Base-by-base conservation (phyloP, 2,329 filamentous ascomycete genomes). In the Penicillium oxalicum region DNA sequence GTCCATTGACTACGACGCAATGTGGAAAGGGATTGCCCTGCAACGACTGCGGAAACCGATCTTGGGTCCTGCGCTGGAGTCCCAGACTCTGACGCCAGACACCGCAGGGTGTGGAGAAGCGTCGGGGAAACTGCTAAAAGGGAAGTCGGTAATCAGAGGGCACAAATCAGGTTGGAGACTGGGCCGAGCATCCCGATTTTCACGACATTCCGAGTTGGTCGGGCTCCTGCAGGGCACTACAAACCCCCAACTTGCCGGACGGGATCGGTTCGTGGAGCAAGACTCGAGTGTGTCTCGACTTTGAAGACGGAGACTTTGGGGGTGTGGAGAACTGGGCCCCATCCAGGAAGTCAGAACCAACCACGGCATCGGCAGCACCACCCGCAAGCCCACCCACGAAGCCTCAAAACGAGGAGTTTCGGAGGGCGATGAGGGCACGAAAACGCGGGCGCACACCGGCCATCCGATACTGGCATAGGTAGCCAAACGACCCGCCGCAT, bases 391-490 rank as follows among this genome's bases (percentile, higher is more conserved):
- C 36, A 13, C 12, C 36, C 13, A 28, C 26, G 35, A 18, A 18
- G 26, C 18, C 27, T 13, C 12, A 40, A 13, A 40, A 26, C 24
- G 38, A 46, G 38, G 27, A 42, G 47, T 33, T 18, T 13, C 38
- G 11, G 7, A 12, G 36, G 41, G 26, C 11, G 7, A 26, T 29
- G 38, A 9, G 11, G 36, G 41, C 18, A 34, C 28, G 40, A n/a
- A 42, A 45, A 44, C 34, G 42, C 26, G 42, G 42, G 42, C 35
- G 35, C 40, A 55, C 52, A 57, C 49, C 54, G 57, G 44, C 35
- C 24, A 36, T 41, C 45, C 47, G 48, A 56, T 48, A 25, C 36
- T 46, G 49, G 37, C 40, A 26, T 49, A 50, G 51, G 34, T 28
- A 26, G 40, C n/a, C 49, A 37, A 37, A 12, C 40, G 37, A 12